Percentiles rank a stretch among this genome's conserved stretches.
Evolutionary conservation across 169 alveolate species (phyloP).

Genomic region (Fabrea salina): DNA sequence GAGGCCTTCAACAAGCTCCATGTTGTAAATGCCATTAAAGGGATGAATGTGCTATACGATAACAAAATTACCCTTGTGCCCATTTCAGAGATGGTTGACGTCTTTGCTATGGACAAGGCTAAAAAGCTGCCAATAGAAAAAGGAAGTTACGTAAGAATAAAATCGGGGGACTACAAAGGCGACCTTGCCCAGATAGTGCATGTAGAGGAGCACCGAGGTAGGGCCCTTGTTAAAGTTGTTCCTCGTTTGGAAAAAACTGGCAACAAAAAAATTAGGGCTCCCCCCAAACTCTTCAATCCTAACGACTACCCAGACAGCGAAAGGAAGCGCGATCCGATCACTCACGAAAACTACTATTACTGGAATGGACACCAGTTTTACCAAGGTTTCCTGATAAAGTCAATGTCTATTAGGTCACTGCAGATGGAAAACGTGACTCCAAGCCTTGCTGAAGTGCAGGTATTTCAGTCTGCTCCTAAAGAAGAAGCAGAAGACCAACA

Average conservation of each 20-base stretch:
- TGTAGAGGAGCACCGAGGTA: constrained; percentile 52
- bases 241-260: constrained; percentile 57
- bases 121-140: constrained; percentile 31
- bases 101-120: constrained; percentile 55
- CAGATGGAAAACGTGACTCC: neutral
- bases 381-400: constrained; percentile 7
- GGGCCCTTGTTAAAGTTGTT: constrained; percentile 50
- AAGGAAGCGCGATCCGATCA: neutral
- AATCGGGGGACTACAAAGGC: constrained; percentile 61
- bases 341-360: constrained; percentile 7
- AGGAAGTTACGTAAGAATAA: constrained; percentile 62
- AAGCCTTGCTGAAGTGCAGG: constrained; percentile 15
- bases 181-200: constrained; percentile 68
- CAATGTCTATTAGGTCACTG: neutral
- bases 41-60: constrained; percentile 47
- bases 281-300: constrained; percentile 51
- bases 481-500: constrained; percentile 28
- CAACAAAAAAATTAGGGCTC: constrained; percentile 46
- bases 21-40: constrained; percentile 64
- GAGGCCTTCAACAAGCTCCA: constrained; percentile 75
- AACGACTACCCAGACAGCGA: constrained; percentile 23
- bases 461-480: constrained; percentile 28
- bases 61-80: constrained; percentile 59
- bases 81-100: constrained; percentile 57
- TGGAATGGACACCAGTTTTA: constrained; percentile 18